Evolutionary conservation across 257 asterid genomes (phyloP).

Genomic region (Solanum appendiculatum): DNA sequence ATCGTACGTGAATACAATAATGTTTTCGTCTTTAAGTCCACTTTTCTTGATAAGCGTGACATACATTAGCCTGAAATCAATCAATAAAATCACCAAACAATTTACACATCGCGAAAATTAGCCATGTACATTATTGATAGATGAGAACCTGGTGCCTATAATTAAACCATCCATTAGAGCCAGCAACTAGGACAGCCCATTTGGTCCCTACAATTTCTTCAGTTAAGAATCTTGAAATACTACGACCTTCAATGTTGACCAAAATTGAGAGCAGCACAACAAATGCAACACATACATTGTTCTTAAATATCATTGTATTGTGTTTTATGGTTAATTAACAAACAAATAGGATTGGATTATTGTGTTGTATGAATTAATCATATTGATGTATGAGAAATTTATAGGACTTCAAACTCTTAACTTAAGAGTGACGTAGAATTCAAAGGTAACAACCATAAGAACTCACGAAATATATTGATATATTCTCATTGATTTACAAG

Average conservation of each 20-base stretch:
- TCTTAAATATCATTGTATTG: neutral
- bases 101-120: neutral
- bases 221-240: neutral
- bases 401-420: neutral
- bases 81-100: neutral
- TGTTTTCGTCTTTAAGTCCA: slow-evolving; percentile 85
- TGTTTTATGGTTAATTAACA: neutral
- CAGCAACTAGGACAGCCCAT: slow-evolving; percentile 95
- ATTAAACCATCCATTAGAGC: slow-evolving; percentile 90
- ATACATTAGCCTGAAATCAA: slow-evolving; percentile 62
- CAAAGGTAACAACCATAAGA: neutral
- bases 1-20: slow-evolving; percentile 78
- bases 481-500: neutral
- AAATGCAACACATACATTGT: neutral
- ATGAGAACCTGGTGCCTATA: slow-evolving; percentile 78
- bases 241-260: neutral
- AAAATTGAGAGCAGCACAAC: neutral
- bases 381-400: neutral
- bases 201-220: slow-evolving; percentile 66
- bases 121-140: neutral
- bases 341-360: neutral
- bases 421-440: neutral
- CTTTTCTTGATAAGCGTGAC: slow-evolving; percentile 92
- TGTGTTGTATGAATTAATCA: neutral
- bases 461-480: neutral